Percentiles rank a stretch among this genome's conserved stretches.
Conservation (phyloP, 2,329 filamentous ascomycete species). For the Diplocarpon mali region DNA sequence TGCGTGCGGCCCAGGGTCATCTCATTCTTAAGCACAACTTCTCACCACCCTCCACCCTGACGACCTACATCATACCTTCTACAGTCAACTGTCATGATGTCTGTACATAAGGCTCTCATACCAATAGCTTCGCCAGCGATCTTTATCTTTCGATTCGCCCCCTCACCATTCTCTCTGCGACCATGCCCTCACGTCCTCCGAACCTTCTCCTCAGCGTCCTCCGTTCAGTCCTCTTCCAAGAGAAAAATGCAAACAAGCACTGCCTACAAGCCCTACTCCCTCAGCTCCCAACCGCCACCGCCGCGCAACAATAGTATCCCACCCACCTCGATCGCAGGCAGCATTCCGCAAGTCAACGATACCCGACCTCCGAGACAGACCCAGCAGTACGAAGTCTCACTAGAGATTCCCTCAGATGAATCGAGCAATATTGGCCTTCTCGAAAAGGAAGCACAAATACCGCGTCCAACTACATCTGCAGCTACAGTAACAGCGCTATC, state of each 20-base stretch:
- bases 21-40: no score
- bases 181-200: conserved; percentile 32
- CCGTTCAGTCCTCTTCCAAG: conserved; percentile 37
- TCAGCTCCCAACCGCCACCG: conserved; percentile 44
- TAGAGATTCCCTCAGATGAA: conserved; percentile 17
- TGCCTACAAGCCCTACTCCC: conserved; percentile 48
- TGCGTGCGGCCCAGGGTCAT: not conserved
- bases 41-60: no score
- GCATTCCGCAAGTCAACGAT: conserved; percentile 31
- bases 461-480: conserved; percentile 34
- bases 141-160: conserved; percentile 24
- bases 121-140: conserved; percentile 25
- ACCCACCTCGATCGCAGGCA: conserved; percentile 49
- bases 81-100: conserved; percentile 17
- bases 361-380: conserved; percentile 34
- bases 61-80: not conserved
- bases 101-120: conserved; percentile 21
- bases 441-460: conserved; percentile 58
- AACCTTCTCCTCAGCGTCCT: conserved; percentile 36
- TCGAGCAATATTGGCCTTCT: conserved; percentile 36
- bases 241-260: conserved; percentile 55
- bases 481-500: conserved; percentile 22
- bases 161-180: conserved; percentile 27
- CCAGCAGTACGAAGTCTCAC: conserved; percentile 24
- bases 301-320: conserved; percentile 44